Percentiles rank a stretch among this genome's conserved stretches.
These are phyloP conservation scores for Brassica balearica DNA, from an alignment of 441 rosid species.

Conservation along the genomic window DNA sequence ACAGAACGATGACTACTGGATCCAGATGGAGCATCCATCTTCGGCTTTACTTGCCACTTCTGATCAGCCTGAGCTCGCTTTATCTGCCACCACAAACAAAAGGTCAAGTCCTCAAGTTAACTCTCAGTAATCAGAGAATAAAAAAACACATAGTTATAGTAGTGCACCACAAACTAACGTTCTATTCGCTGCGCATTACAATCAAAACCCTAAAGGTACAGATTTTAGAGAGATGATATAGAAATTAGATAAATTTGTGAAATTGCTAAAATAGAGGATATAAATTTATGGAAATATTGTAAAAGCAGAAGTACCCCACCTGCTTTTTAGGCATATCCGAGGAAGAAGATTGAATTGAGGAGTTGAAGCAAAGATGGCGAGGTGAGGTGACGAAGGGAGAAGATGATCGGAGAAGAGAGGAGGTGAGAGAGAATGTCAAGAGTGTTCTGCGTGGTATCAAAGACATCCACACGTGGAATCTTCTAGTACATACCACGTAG, in stretches of 20 bases:
- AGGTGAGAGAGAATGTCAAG: conserved; percentile 13
- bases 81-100: conserved; percentile 44
- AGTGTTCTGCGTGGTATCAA: conserved; percentile 2
- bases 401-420: conserved; percentile 26
- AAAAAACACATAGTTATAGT: too few relatives aligned
- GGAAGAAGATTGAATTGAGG: background rate
- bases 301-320: conserved; percentile 28
- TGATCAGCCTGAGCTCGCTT: conserved; percentile 41
- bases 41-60: conserved; percentile 45
- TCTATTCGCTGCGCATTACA: too few relatives aligned
- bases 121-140: too few relatives aligned
- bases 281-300: too few relatives aligned
- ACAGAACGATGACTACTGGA: too few relatives aligned
- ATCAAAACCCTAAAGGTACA: conserved; percentile 18
- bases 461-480: conserved; percentile 42
- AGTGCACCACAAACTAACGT: too few relatives aligned
- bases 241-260: background rate
- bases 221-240: background rate
- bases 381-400: conserved; percentile 27
- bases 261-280: too few relatives aligned
- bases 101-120: too few relatives aligned
- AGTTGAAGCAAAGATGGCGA: conserved; percentile 33
- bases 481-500: conserved; percentile 12
- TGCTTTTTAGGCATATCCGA: conserved; percentile 51
- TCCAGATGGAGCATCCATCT: conserved; percentile 36